A percentile compares a stretch with the other conserved stretches of the same genome.
Evolutionary conservation across 2,329 filamentous ascomycete species (phyloP).

Genomic region (Paraphaeosphaeria minitans): DNA sequence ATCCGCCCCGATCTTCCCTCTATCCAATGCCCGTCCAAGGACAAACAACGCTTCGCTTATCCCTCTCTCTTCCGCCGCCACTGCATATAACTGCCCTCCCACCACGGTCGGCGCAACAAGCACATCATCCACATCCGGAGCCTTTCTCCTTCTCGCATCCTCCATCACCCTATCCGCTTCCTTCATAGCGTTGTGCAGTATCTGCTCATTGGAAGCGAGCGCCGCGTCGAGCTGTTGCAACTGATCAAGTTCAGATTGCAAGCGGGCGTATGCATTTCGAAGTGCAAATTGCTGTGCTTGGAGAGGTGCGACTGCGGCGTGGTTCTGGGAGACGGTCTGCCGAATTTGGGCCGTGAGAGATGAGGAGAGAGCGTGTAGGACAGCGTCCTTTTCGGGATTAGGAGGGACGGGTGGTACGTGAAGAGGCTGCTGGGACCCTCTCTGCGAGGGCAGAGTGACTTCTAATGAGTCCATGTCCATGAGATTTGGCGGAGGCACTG

Average conservation of each 20-base stretch:
- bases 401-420: slow-evolving; percentile 86
- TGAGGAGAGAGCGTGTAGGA: slow-evolving; percentile 76
- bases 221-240: slow-evolving; percentile 73
- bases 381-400: slow-evolving; percentile 92
- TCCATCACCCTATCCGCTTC: slow-evolving; percentile 80
- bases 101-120: slow-evolving; percentile 94
- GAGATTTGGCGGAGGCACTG: slow-evolving; percentile 54
- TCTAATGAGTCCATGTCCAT: slow-evolving; percentile 66
- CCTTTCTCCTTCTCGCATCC: slow-evolving; percentile 68
- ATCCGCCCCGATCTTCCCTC: slow-evolving; percentile 70
- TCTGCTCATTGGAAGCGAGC: slow-evolving; percentile 75
- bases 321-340: slow-evolving; percentile 72
- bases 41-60: slow-evolving; percentile 87
- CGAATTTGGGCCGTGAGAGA: slow-evolving; percentile 72
- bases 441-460: slow-evolving; percentile 58
- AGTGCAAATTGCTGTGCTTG: slow-evolving; percentile 81
- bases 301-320: slow-evolving; percentile 74
- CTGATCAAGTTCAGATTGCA: slow-evolving; percentile 75
- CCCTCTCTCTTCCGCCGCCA: slow-evolving; percentile 86
- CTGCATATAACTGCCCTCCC: slow-evolving; percentile 85
- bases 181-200: slow-evolving; percentile 76
- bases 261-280: slow-evolving; percentile 66
- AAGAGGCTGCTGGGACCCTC: slow-evolving; percentile 54
- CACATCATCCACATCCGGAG: slow-evolving; percentile 84
- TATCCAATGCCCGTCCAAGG: slow-evolving; percentile 74